These are phyloP conservation scores for Whalleya microplaca DNA, from an alignment of 2,329 filamentous ascomycete genomes.

Conservation along the genomic window DNA sequence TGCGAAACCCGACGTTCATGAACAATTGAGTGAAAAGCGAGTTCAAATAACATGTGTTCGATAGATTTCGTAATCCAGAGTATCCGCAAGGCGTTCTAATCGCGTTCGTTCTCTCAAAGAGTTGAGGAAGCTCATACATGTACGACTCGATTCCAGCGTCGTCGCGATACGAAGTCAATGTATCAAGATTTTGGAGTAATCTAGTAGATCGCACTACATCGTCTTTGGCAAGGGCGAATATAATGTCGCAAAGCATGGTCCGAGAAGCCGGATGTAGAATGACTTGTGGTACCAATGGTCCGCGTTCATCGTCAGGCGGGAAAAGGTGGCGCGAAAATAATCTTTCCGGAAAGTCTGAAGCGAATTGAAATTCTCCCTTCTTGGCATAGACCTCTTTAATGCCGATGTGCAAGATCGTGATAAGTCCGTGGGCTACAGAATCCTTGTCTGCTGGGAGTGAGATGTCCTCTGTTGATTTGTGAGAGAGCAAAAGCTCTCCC, in stretches of 20 bases:
- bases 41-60: conserved; percentile 97
- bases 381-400: conserved; percentile 32
- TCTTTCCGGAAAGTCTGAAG: conserved; percentile 43
- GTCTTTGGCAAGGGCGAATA: conserved; percentile 60
- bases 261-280: conserved; percentile 61
- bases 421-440: conserved; percentile 41
- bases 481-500: conserved; percentile 30
- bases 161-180: conserved; percentile 53
- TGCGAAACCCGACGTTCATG: conserved; percentile 89
- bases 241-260: conserved; percentile 61
- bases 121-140: conserved; percentile 61
- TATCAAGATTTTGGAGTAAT: conserved; percentile 56
- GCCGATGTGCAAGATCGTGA: conserved; percentile 39
- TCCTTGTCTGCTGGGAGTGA: conserved; percentile 45
- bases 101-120: conserved; percentile 67
- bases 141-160: conserved; percentile 55
- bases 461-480: conserved; percentile 40
- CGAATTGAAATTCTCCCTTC: conserved; percentile 23
- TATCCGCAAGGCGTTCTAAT: conserved; percentile 81
- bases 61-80: conserved; percentile 87
- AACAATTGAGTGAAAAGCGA: conserved; percentile 93
- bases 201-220: conserved; percentile 50
- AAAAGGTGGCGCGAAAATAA: conserved; percentile 71
- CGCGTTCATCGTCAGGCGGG: conserved; percentile 48
- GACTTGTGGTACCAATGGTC: conserved; percentile 42